Conservation (phyloP, 106 monocot species). For the Dactylorhiza incarnata region DNA sequence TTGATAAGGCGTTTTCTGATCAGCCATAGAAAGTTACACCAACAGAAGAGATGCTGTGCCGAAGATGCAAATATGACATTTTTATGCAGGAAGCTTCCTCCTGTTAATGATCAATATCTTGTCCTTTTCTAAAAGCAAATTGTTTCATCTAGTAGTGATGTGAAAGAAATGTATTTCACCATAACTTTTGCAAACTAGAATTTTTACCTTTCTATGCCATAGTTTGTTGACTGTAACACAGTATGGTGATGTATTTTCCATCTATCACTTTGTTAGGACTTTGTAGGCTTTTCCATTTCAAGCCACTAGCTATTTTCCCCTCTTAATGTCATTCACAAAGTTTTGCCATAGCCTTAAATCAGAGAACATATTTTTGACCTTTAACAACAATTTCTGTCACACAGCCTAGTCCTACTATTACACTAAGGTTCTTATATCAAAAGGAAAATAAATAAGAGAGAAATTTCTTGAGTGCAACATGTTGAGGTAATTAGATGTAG, state of each 20-base stretch:
- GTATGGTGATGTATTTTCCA: not conserved
- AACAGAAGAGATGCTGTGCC: not conserved
- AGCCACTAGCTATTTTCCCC: not conserved
- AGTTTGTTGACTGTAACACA: not conserved
- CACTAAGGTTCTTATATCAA: not conserved
- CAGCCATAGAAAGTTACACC: not conserved
- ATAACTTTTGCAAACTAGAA: not conserved
- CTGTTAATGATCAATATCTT: constrained; percentile 1
- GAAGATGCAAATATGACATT: not conserved
- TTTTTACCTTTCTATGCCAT: not conserved
- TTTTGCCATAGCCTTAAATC: not conserved
- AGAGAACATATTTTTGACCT: not conserved
- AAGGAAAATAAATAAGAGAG: not conserved
- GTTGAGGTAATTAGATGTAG: not conserved
- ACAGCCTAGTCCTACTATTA: not conserved
- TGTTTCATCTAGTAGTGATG: not conserved
- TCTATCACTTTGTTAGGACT: not conserved
- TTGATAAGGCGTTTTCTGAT: not conserved
- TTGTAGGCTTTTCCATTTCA: not conserved
- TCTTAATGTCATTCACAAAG: not conserved
- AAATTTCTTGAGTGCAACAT: not conserved
- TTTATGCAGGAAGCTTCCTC: not conserved
- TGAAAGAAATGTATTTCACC: not conserved
- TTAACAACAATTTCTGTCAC: not conserved
- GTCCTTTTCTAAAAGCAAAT: not conserved